Base-by-base conservation (phyloP, 805 yeast species). In the Wickerhamiella kurtzmanii region DNA sequence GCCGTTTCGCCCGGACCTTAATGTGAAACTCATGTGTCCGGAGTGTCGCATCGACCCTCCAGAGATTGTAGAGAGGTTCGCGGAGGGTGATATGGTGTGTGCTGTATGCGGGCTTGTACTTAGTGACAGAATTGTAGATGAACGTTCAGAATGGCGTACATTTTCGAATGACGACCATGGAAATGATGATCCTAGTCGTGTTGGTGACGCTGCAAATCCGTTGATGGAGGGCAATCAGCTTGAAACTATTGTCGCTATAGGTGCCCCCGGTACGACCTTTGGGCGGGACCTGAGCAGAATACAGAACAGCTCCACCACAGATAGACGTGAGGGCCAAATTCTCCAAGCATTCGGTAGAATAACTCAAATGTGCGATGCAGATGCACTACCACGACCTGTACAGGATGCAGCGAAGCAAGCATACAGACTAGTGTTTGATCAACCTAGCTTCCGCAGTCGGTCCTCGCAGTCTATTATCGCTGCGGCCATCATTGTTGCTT, bases 151-250 rank as follows among this genome's bases (percentile, higher is more conserved):
- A 70, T 89, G 98, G 98, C 83, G 98, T 70, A 92, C 98, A 2
- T 89, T 89, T 64, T 81, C 94, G 50, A 92, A 92, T 61, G 98
- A 89, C 63, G 98, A 89, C 64, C 97, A 89, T 64, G 92, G 89
- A 56, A 95, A 94, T 57, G 96, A 87, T 64, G 98, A 89, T 63
- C 98, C 98, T 3, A 80, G 92, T 54, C 97, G 98, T 83, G 98
- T 89, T 53, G 98, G 98, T 64, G 96, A 88, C 61, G 96, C 96
- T 3, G 80, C 87, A 16, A 88, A 88, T 61, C 96, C 96, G 8
- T 69, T 88, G 46, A 72, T 92, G 55, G 96, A 88, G 60, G 82
- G 94, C 18, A 89, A 83, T 56, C 94, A 88, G 64, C 77, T 89
- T 47, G 85, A 94, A 15, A 89, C 98, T 3, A 80, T 88, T 71